Evolutionary conservation across 352 stramenopile species (phyloP).

Genomic region (Pythium dissotocum): DNA sequence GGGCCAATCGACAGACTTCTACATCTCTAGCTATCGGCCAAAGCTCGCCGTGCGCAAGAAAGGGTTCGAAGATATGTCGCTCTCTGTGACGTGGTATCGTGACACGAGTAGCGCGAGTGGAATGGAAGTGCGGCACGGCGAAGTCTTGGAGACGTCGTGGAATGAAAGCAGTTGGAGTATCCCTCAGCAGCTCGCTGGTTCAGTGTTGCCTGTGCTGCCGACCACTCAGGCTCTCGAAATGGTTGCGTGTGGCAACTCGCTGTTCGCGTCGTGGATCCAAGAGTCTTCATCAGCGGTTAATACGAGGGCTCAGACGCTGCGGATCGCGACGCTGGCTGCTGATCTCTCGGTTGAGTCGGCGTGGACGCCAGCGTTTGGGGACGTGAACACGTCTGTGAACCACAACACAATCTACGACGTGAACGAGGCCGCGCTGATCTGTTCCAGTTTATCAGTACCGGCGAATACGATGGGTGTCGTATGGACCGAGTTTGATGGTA

Average conservation of each 20-base stretch:
- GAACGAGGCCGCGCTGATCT: conserved; percentile 42
- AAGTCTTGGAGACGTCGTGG: conserved; percentile 52
- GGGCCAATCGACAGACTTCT: conserved; percentile 31
- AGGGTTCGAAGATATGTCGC: conserved; percentile 50
- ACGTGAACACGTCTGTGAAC: conserved; percentile 32
- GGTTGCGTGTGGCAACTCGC: conserved; percentile 37
- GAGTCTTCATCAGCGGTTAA: conserved; percentile 11
- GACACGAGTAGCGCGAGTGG: conserved; percentile 42
- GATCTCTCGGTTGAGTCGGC: not conserved
- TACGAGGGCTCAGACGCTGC: conserved; percentile 8
- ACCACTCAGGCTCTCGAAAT: conserved; percentile 27
- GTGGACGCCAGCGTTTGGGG: conserved; percentile 17
- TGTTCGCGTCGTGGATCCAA: conserved; percentile 54
- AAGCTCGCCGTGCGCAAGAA: conserved; percentile 44
- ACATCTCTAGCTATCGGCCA: conserved; percentile 47
- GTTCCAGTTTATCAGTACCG: conserved; percentile 27
- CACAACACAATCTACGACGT: conserved; percentile 55
- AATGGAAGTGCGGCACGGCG: conserved; percentile 47
- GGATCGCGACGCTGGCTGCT: conserved; percentile 11
- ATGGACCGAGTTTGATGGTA: conserved; percentile 78
- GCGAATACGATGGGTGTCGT: conserved; percentile 35
- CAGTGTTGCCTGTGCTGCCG: not conserved
- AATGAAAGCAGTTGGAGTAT: conserved; percentile 33
- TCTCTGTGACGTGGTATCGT: conserved; percentile 60
- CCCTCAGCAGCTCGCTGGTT: conserved; percentile 14